Evolutionary conservation across 2,329 filamentous ascomycete species (phyloP).

Genomic region (Talaromyces atroroseus): DNA sequence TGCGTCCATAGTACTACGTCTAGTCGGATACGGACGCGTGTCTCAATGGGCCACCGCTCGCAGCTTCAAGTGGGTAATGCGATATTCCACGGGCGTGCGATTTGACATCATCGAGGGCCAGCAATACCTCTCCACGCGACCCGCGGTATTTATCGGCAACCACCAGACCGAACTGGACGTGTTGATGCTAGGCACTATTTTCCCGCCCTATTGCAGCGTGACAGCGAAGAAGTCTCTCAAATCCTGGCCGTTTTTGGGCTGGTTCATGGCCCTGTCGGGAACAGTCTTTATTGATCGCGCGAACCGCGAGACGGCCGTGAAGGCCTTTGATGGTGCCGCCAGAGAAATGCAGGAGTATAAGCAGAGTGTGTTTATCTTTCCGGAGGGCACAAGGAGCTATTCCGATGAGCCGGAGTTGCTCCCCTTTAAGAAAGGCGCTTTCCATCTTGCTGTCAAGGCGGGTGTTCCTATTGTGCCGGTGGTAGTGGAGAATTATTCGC

Average conservation of each 20-base stretch:
- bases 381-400: constrained; percentile 88
- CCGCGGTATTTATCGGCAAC: constrained; percentile 87
- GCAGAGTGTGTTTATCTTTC: constrained; percentile 56
- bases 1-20: constrained; percentile 64
- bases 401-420: constrained; percentile 72
- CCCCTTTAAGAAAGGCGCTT: constrained; percentile 98
- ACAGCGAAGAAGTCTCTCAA: constrained; percentile 85
- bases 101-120: constrained; percentile 68
- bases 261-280: constrained; percentile 86
- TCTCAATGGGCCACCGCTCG: constrained; percentile 81
- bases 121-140: constrained; percentile 61
- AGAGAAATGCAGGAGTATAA: constrained; percentile 66
- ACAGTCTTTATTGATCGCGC: constrained; percentile 93
- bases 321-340: constrained; percentile 79
- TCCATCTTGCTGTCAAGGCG: constrained; percentile 90
- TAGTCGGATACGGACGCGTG: constrained; percentile 66
- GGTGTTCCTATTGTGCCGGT: constrained; percentile 88
- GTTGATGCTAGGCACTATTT: constrained; percentile 80
- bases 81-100: constrained; percentile 65
- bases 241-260: constrained; percentile 77
- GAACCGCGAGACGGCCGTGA: constrained; percentile 74
- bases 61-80: constrained; percentile 75
- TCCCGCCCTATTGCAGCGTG: constrained; percentile 85
- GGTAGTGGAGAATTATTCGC: constrained; percentile 72
- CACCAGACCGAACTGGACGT: constrained; percentile 97